Evolutionary conservation across 768 basidiomycete genomes (phyloP).

Genomic region (Boletus sp.): DNA sequence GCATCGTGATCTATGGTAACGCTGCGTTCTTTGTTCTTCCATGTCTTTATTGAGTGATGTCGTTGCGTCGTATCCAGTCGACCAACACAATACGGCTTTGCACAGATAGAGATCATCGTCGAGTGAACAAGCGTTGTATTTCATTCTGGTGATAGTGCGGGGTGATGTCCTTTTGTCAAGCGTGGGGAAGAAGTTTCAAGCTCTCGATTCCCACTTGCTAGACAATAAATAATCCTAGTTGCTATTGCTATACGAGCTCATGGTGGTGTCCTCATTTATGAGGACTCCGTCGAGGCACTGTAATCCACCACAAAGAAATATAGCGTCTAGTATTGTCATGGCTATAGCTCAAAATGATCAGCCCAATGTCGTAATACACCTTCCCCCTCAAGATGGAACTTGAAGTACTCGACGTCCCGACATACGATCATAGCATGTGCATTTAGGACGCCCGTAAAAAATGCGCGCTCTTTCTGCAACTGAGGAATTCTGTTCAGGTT

Average conservation of each 20-base stretch:
- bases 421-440: constrained; percentile 71
- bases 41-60: background rate
- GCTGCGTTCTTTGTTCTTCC: constrained; percentile 5
- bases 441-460: constrained; percentile 56
- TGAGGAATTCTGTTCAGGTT: constrained; percentile 65
- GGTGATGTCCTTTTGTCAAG: constrained; percentile 3
- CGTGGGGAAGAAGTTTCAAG: background rate
- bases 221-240: background rate
- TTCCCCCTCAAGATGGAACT: constrained; percentile 56
- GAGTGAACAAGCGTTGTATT: background rate
- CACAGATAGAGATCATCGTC: background rate
- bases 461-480: constrained; percentile 67
- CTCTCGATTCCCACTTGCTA: background rate
- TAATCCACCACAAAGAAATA: background rate
- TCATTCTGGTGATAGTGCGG: constrained; percentile 1
- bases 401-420: constrained; percentile 61
- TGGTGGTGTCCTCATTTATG: background rate
- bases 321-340: background rate
- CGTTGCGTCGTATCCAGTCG: constrained; percentile 5
- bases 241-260: background rate
- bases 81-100: constrained; percentile 10
- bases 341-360: constrained; percentile 49
- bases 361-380: constrained; percentile 73
- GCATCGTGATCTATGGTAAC: background rate
- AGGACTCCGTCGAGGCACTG: background rate